Base-by-base conservation (phyloP, 2,329 filamentous ascomycete genomes). In the Exserohilum turcica region DNA sequence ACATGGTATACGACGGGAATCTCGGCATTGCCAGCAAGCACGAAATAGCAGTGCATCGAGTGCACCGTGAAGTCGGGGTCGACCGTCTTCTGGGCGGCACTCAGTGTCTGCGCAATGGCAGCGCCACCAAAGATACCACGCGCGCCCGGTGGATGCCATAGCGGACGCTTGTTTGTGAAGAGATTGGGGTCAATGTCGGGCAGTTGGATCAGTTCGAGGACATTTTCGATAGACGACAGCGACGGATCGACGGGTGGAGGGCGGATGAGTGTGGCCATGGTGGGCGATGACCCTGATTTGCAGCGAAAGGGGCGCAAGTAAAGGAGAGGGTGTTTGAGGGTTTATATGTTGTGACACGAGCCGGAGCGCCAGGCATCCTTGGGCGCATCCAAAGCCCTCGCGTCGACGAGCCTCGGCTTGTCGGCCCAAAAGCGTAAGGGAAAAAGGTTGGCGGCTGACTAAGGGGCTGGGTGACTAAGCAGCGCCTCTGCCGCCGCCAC, bases 11-110 rank as follows among this genome's bases (percentile, higher is more conserved):
- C 82, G 61, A 97, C 89, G 28, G 94, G 93, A 15, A 94, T 88
- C 55, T 89, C 85, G 10, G 86, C 82, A 69, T 93, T 90, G 24
- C 94, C 94, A 4, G 93, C 92, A 2, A 97, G 86, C 29, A 99
- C 87, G 75, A 99, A 99, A 80, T 97, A 99, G 84, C 94, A 97
- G 82, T 99, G 94, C 89, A 96, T 97, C 71, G 89, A 93, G 80
- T 99, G 94, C 43, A 94, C 86, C 54, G 87, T 84, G 76, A 96
- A 97, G 71, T 90, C 82, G 21, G 80, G 74, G 0, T 89, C 88
- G 2, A 99, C 90, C 7, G 94, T 99, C 70, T 86, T 85, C 75
- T 96, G 92, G 19, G 91, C 94, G 2, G 94, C 91, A 39, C 89
- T 84, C 21, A 97, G 87, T 68, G 85, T 92, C 81, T 97, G 93